Conservation (phyloP, 2,329 filamentous ascomycete genomes). For the Aspergillus terreus region DNA sequence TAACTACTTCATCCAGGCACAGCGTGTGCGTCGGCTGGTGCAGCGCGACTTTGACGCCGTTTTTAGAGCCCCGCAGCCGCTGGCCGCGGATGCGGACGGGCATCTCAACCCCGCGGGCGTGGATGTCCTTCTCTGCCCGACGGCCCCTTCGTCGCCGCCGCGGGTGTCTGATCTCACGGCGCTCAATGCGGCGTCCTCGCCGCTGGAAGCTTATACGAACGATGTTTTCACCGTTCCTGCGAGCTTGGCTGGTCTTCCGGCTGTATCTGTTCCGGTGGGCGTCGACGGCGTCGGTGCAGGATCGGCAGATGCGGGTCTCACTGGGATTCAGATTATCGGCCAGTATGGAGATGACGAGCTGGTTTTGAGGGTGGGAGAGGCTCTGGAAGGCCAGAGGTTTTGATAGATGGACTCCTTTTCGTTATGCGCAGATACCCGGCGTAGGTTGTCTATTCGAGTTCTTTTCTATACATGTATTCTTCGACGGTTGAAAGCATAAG, state of each 20-base stretch:
- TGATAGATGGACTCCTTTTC: neutral
- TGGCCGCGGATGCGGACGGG: conserved; percentile 36
- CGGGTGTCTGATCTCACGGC: conserved; percentile 53
- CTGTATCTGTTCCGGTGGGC: conserved; percentile 73
- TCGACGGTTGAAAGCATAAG: no score
- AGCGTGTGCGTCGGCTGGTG: conserved; percentile 78
- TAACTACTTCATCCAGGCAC: conserved; percentile 95
- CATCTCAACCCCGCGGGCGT: conserved; percentile 43
- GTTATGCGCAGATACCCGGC: neutral
- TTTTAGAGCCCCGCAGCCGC: conserved; percentile 67
- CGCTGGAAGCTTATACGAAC: conserved; percentile 80
- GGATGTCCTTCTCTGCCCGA: conserved; percentile 84
- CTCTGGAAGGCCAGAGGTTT: conserved; percentile 28
- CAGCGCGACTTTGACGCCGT: conserved; percentile 80
- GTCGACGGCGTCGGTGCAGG: conserved; percentile 20
- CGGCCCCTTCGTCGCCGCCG: conserved; percentile 73
- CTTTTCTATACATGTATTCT: neutral
- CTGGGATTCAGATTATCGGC: conserved; percentile 46
- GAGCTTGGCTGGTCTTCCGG: conserved; percentile 84
- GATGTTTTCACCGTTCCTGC: conserved; percentile 96
- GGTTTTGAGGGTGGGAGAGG: conserved; percentile 36
- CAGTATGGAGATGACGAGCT: conserved; percentile 46
- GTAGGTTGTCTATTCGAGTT: neutral
- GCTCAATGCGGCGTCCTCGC: conserved; percentile 24
- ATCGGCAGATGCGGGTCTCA: conserved; percentile 16